A percentile compares a stretch with the other conserved stretches of the same genome.
Evolutionary conservation across 2,329 filamentous ascomycete species (phyloP).

Genomic region (Pseudogymnoascus sp.): DNA sequence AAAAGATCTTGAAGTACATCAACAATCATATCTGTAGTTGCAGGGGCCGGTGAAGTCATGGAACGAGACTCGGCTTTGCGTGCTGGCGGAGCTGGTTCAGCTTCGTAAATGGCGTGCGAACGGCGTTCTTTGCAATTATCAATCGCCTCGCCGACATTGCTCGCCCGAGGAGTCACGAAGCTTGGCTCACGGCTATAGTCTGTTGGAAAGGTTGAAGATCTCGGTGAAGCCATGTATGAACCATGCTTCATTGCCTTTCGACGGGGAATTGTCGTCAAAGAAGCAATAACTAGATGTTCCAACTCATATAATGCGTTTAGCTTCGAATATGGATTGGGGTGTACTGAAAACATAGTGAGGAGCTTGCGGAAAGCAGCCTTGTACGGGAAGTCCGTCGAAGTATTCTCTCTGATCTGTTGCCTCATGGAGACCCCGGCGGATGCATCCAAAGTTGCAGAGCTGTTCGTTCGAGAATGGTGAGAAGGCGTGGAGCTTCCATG

Average conservation of each 20-base stretch:
- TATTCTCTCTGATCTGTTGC: conserved; percentile 14
- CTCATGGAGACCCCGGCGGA: not conserved
- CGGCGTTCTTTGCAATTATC: conserved; percentile 64
- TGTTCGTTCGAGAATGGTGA: conserved; percentile 8
- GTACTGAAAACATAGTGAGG: conserved; percentile 78
- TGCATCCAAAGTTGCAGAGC: conserved; percentile 9
- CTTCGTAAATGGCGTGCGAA: conserved; percentile 45
- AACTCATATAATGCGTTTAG: conserved; percentile 77
- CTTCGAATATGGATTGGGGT: conserved; percentile 82
- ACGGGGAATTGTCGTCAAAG: conserved; percentile 42
- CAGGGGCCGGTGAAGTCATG: conserved; percentile 23
- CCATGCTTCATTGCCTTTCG: not conserved
- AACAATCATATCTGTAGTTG: conserved; percentile 48
- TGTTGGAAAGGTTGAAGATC: not conserved
- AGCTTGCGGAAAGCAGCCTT: conserved; percentile 72
- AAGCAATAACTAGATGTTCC: conserved; percentile 73
- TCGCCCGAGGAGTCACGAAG: conserved; percentile 30
- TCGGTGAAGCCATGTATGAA: conserved; percentile 2
- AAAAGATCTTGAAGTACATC: conserved; percentile 63
- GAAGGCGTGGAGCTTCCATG: not conserved
- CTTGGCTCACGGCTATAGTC: conserved; percentile 10
- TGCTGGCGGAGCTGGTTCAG: conserved; percentile 50
- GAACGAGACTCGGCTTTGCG: conserved; percentile 46
- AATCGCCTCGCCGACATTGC: conserved; percentile 58
- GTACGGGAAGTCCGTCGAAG: conserved; percentile 63